These are phyloP conservation scores for Canna indica DNA, from an alignment of 176 grass and related monocot species.

Conservation along the genomic window DNA sequence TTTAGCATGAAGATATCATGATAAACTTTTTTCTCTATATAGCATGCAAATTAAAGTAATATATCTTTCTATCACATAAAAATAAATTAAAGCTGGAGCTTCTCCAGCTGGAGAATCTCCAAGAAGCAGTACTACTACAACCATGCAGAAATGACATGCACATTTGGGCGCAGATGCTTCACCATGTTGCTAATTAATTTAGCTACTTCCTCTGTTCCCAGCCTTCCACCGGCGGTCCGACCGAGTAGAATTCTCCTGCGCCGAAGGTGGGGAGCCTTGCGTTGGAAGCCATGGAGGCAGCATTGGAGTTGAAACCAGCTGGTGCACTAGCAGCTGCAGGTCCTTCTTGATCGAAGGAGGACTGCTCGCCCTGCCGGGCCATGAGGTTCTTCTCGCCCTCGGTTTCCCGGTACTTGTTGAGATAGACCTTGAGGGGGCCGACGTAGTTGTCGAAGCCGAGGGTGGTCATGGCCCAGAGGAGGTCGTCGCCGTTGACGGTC, in stretches of 20 bases:
- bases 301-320: background rate
- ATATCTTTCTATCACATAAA: no score
- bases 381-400: slow-evolving; percentile 63
- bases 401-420: slow-evolving; percentile 55
- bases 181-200: background rate
- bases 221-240: background rate
- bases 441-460: slow-evolving; percentile 83
- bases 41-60: no score
- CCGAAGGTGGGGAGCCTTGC: background rate
- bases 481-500: slow-evolving; percentile 95
- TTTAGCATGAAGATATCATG: no score
- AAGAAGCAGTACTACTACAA: no score
- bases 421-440: slow-evolving; percentile 54
- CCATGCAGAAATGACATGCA: background rate
- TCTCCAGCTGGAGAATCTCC: background rate
- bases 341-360: background rate
- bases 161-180: no score
- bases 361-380: background rate
- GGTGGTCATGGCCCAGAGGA: slow-evolving; percentile 96
- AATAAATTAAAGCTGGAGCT: background rate
- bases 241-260: background rate
- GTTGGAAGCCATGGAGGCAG: background rate
- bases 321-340: background rate
- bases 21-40: no score
- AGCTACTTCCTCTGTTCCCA: background rate